Base-by-base conservation (phyloP, 2,329 filamentous ascomycete species). In the Colletotrichum musae region DNA sequence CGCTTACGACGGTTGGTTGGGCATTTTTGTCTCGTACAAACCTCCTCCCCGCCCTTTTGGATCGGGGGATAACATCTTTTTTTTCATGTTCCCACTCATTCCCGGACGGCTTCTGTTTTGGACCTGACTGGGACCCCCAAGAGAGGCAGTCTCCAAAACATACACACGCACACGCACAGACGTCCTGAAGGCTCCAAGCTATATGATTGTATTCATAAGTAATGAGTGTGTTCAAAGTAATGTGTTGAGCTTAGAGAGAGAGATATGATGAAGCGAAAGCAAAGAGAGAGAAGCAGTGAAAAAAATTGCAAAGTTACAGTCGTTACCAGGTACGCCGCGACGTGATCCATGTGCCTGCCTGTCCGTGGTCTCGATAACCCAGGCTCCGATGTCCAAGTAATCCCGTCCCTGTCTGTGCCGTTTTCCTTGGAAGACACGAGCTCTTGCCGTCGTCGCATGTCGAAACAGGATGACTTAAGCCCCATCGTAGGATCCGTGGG, bases 21-120 rank as follows among this genome's bases (percentile, higher is more conserved):
- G 43, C 36, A 24, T 60, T 5, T 32, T 9, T 32, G 7, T 51
- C 48, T 66, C 66, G 66, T 69, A 69, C 39, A 66, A 66, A 66
- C 50, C 50, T 32, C 28, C 10, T 7, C 6, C 50, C 56, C 56
- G 21, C 41, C 60, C 36, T 56, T 39, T 32, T 32, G 28, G 18
- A 39, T 41, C 59, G 54, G 66, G 47, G 56, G 48, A 32, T 32
- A 2, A 9, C 10, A 60, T 50, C 56, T 56, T 39, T 50, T 39
- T 50, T 48, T 56, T 66, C 41, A 62, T 69, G 62, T 52, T 52
- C 50, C 66, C 62, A 69, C 61, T 69, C 66, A 66, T 69, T 69
- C 28, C 28, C 62, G 16, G 50, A 60, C 36, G 51, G 54, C 50
- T 60, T 43, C 61, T 32, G 28, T 7, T 32, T 50, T 56, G 50